These are phyloP conservation scores for Tetrahymena borealis DNA, from an alignment of 73 alveolate genomes.

Conservation along the genomic window DNA sequence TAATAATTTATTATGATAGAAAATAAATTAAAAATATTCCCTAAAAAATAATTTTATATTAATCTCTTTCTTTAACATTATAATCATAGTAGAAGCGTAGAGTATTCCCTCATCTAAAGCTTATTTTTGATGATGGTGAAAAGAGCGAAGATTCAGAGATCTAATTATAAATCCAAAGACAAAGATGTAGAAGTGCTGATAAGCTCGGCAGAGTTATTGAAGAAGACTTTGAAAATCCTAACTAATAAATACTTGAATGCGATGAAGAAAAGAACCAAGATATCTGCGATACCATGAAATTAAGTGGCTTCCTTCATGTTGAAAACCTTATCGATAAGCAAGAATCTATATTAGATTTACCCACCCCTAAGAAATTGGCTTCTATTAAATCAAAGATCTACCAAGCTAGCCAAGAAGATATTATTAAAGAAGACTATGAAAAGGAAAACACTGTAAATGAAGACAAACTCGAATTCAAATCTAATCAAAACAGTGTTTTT, in stretches of 20 bases:
- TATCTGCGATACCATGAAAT: not conserved
- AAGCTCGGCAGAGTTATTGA: not conserved
- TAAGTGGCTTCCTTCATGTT: not conserved
- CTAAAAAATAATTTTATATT: no score
- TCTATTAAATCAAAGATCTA: not conserved
- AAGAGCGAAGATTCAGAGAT: not conserved
- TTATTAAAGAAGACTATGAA: not conserved
- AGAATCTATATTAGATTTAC: not conserved
- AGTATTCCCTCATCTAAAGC: not conserved
- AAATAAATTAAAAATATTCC: no score
- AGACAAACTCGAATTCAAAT: not conserved
- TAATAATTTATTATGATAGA: no score
- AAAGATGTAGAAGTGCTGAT: not conserved
- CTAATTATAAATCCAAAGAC: not conserved
- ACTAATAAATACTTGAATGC: not conserved
- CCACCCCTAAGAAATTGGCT: not conserved
- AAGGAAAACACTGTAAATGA: not conserved
- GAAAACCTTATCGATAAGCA: not conserved
- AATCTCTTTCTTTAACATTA: no score
- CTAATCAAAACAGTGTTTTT: not conserved
- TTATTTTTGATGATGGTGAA: not conserved
- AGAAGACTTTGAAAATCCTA: not conserved
- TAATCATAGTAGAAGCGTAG: not conserved
- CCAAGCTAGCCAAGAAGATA: not conserved
- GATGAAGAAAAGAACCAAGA: not conserved